Evolutionary conservation across 352 stramenopile species (phyloP).

Genomic region (Phytophthora brassicae): DNA sequence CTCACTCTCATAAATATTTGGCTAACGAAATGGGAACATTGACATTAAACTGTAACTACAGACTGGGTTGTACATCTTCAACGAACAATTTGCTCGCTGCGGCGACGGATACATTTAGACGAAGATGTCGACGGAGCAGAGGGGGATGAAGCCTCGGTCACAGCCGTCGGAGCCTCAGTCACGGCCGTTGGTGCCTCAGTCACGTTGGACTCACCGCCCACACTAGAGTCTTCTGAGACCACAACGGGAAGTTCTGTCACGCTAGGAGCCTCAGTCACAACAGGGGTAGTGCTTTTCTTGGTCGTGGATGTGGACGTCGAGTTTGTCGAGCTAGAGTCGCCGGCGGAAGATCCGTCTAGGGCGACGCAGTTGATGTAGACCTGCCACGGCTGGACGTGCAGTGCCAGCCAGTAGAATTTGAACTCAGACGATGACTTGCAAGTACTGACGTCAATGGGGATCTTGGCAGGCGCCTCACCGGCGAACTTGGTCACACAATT

Average conservation of each 20-base stretch:
- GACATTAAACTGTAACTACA: not conserved
- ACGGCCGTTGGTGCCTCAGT: constrained; percentile 1
- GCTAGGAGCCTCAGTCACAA: not conserved
- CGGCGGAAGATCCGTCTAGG: constrained; percentile 15
- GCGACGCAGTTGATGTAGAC: constrained; percentile 47
- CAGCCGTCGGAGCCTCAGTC: not conserved
- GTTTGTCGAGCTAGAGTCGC: constrained; percentile 5
- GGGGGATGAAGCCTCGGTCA: not conserved
- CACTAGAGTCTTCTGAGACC: constrained; percentile 2
- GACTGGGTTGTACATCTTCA: not conserved
- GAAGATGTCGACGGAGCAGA: constrained; percentile 4
- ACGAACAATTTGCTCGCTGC: not conserved
- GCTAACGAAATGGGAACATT: not conserved
- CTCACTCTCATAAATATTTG: no score
- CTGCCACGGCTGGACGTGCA: constrained; percentile 44
- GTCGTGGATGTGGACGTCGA: constrained; percentile 12
- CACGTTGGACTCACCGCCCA: constrained; percentile 4
- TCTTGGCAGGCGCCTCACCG: constrained; percentile 22
- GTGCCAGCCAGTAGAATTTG: constrained; percentile 46
- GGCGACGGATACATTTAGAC: constrained; percentile 4
- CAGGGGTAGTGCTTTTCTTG: no score
- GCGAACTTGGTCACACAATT: constrained; percentile 35
- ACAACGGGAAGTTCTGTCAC: no score
- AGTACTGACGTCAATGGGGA: constrained; percentile 37
- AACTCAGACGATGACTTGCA: constrained; percentile 33